Percentiles rank a stretch among this genome's conserved stretches.
phyloP scores from a whole-genome alignment of 2,329 filamentous ascomycete species.

The Epichloe coenophiala region DNA sequence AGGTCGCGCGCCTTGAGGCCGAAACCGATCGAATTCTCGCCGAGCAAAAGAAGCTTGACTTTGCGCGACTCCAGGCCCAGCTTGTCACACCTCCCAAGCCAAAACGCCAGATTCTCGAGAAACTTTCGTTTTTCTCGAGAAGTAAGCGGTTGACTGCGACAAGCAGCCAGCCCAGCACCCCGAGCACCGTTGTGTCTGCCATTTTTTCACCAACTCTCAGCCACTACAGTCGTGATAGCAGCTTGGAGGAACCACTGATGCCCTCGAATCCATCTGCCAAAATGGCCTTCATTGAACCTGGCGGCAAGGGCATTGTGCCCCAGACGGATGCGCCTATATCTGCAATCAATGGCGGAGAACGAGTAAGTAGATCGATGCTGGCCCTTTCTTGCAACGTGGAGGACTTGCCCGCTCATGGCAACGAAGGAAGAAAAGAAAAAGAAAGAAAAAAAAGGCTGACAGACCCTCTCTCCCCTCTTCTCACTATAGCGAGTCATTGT shows the following conservation, averaged over 20 bases:
- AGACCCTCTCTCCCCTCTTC: neutral
- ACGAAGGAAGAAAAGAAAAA: too few relatives aligned
- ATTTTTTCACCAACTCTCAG: slow-evolving; percentile 23
- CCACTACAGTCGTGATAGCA: slow-evolving; percentile 20
- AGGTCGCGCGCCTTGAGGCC: slow-evolving; percentile 30
- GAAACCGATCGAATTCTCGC: slow-evolving; percentile 35
- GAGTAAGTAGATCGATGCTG: slow-evolving; percentile 38
- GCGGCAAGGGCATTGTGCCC: slow-evolving; percentile 32
- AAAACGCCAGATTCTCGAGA: slow-evolving; percentile 31
- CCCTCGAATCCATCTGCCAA: slow-evolving; percentile 10
- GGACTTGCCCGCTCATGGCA: neutral
- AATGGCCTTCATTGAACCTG: slow-evolving; percentile 29
- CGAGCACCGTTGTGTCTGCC: slow-evolving; percentile 19
- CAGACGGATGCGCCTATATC: slow-evolving; percentile 64
- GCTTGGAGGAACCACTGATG: slow-evolving; percentile 18
- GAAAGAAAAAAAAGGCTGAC: neutral
- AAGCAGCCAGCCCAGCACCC: slow-evolving; percentile 18
- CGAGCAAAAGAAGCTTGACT: slow-evolving; percentile 36
- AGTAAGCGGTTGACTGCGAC: slow-evolving; percentile 24
- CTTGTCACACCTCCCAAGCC: slow-evolving; percentile 21
- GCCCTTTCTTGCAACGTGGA: too few relatives aligned
- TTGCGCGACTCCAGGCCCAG: slow-evolving; percentile 30
- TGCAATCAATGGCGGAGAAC: slow-evolving; percentile 66
- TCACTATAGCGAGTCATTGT: slow-evolving; percentile 51
- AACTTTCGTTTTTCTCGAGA: slow-evolving; percentile 33